A percentile compares a stretch with the other conserved stretches of the same genome.
These are phyloP conservation scores for Pseudogymnoascus destructans DNA, from an alignment of 2,329 filamentous ascomycete species.

Conservation along the genomic window DNA sequence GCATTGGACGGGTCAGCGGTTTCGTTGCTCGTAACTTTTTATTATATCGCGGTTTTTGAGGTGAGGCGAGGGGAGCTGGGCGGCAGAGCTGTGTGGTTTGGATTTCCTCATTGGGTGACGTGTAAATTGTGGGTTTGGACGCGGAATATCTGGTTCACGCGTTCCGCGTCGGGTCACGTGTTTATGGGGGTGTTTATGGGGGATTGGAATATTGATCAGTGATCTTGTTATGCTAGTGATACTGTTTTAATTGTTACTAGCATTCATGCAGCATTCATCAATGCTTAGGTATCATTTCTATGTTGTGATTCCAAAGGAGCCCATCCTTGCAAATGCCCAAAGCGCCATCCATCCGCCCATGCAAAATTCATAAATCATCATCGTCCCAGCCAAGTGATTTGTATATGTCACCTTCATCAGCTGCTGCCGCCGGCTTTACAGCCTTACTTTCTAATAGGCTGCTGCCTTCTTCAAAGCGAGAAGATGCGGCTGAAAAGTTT, in stretches of 20 bases:
- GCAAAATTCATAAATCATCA: conserved; percentile 12
- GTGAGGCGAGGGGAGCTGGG: background rate
- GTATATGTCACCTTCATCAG: conserved; percentile 9
- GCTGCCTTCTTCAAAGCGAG: background rate
- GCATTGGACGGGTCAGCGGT: background rate
- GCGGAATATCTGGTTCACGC: background rate
- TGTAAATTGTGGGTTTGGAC: conserved; percentile 2
- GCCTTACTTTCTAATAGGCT: background rate
- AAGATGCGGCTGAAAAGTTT: conserved; percentile 18
- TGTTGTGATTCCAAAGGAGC: conserved; percentile 4
- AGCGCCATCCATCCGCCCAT: background rate
- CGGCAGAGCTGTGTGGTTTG: background rate
- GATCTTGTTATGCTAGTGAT: background rate
- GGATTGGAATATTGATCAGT: background rate
- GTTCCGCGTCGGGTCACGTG: conserved; percentile 8
- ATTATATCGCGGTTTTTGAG: background rate
- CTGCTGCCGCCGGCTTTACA: background rate
- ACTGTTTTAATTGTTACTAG: conserved; percentile 2
- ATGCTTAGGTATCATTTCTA: conserved; percentile 8
- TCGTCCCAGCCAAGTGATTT: conserved; percentile 12
- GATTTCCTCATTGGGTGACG: conserved; percentile 10
- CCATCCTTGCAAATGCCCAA: conserved; percentile 7
- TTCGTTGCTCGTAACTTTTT: background rate
- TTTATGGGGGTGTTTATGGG: background rate
- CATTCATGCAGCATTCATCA: background rate